Conservation (phyloP, 1,139 yeast species). For the Geotrichum restrictum region DNA sequence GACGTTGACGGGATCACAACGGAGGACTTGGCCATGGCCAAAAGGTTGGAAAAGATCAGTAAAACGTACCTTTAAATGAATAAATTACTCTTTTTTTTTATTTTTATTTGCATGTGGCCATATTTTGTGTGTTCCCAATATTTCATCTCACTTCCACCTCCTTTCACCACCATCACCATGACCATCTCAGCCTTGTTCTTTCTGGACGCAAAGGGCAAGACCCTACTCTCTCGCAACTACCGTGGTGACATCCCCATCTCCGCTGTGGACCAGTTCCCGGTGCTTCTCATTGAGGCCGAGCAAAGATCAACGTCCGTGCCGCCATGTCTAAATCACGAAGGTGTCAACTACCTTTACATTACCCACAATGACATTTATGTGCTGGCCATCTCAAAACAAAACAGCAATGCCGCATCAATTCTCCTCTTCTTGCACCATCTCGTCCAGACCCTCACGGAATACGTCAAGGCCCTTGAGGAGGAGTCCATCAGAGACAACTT, state of each 20-base stretch:
- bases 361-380: constrained; percentile 80
- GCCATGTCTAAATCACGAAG: constrained; percentile 76
- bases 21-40: constrained; percentile 60
- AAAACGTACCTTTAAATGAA: not conserved
- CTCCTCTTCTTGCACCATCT: constrained; percentile 73
- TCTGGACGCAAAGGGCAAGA: constrained; percentile 85
- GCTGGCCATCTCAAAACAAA: constrained; percentile 73
- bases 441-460: constrained; percentile 64
- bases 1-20: constrained; percentile 57
- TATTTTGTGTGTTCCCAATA: not conserved
- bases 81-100: not conserved
- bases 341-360: constrained; percentile 76
- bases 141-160: not conserved
- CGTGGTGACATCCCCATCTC: constrained; percentile 81
- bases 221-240: constrained; percentile 82
- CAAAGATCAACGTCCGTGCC: constrained; percentile 54
- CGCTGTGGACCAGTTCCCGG: constrained; percentile 82
- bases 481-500: constrained; percentile 92
- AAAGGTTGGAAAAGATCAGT: constrained; percentile 41
- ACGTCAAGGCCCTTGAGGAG: constrained; percentile 84
- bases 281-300: constrained; percentile 65
- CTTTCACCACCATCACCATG: constrained; percentile 8
- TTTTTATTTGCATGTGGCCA: too few relatives aligned
- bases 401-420: constrained; percentile 75
- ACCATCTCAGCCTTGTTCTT: constrained; percentile 94